phyloP scores from a whole-genome alignment of 805 yeast species.

The Candida quercuum region DNA sequence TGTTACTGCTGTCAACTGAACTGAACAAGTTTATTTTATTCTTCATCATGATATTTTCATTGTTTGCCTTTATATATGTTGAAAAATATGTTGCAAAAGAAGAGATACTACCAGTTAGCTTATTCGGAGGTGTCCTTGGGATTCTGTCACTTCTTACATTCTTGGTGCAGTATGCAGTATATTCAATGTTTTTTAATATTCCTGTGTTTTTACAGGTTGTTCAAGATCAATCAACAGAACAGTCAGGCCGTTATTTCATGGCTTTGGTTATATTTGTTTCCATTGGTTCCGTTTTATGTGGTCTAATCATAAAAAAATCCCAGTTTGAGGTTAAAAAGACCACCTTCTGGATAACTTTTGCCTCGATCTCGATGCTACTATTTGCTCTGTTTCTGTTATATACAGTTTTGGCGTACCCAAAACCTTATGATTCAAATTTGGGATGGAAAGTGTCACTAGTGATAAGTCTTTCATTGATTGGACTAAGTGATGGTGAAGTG shows the following conservation, averaged over 20 bases:
- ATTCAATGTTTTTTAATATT: background rate
- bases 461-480: constrained; percentile 24
- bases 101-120: constrained; percentile 30
- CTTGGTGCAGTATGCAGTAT: background rate
- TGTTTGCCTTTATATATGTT: constrained; percentile 24
- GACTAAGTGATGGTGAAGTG: constrained; percentile 33
- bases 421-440: constrained; percentile 6
- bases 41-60: constrained; percentile 5
- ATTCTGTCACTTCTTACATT: constrained; percentile 23
- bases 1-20: constrained; percentile 26
- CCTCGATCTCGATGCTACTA: background rate
- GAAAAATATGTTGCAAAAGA: constrained; percentile 31
- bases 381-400: constrained; percentile 6
- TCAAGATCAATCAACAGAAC: constrained; percentile 29
- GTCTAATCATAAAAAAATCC: constrained; percentile 17
- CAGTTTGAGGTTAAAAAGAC: constrained; percentile 1
- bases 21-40: constrained; percentile 1
- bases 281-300: constrained; percentile 26
- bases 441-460: constrained; percentile 14
- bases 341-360: constrained; percentile 2
- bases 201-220: constrained; percentile 3
- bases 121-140: constrained; percentile 31
- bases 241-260: constrained; percentile 31
- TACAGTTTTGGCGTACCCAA: constrained; percentile 1
- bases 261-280: constrained; percentile 25